Conservation (phyloP, 768 basidiomycete genomes). For the Mycena crocata region DNA sequence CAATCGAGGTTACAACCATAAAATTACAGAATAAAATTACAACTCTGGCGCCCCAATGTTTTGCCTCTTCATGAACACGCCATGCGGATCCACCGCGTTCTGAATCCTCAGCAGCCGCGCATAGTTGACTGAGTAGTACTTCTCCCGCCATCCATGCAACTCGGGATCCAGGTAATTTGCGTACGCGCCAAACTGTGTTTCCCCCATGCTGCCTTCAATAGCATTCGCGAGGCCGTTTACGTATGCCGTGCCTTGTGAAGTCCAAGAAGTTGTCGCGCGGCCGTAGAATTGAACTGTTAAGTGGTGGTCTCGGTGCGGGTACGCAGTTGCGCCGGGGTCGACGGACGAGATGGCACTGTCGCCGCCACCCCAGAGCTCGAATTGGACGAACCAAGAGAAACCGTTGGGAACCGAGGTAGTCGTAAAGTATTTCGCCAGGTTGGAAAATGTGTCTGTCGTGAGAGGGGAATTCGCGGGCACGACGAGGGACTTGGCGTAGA, state of each 20-base stretch:
- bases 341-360: constrained; percentile 28
- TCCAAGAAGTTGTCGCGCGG: background rate
- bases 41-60: constrained; percentile 15
- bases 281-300: constrained; percentile 30
- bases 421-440: background rate
- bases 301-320: constrained; percentile 23
- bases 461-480: constrained; percentile 23
- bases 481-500: constrained; percentile 31
- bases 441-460: constrained; percentile 21
- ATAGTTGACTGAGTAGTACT: constrained; percentile 34
- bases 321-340: constrained; percentile 13
- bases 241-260: constrained; percentile 10
- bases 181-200: constrained; percentile 27
- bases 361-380: constrained; percentile 29
- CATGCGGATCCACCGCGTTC: constrained; percentile 29
- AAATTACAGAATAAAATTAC: background rate
- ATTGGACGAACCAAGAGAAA: constrained; percentile 29
- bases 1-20: too few relatives aligned
- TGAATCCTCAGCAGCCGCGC: constrained; percentile 26
- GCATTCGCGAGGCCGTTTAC: constrained; percentile 17
- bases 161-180: constrained; percentile 41
- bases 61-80: constrained; percentile 31
- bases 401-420: background rate
- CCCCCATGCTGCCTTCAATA: constrained; percentile 14
- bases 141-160: constrained; percentile 35